Conservation (phyloP, 2,329 filamentous ascomycete species). For the Exophiala oligosperma region DNA sequence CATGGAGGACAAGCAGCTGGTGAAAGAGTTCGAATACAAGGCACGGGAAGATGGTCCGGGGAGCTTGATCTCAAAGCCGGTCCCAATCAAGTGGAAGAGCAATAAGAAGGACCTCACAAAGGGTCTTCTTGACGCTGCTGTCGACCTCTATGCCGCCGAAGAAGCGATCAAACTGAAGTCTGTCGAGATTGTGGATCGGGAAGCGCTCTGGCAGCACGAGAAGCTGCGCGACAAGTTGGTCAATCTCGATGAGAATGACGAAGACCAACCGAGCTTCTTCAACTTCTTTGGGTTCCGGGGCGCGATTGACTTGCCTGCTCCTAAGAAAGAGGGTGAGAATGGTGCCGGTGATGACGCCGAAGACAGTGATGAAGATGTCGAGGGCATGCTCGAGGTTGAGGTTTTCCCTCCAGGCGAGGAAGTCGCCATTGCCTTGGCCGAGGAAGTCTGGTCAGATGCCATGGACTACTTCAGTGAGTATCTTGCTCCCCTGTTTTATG, state of each 20-base stretch:
- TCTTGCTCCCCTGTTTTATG: background rate
- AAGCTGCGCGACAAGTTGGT: conserved; percentile 34
- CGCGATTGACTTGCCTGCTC: conserved; percentile 61
- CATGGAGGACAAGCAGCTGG: conserved; percentile 74
- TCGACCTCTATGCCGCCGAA: conserved; percentile 67
- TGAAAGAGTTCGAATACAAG: conserved; percentile 87
- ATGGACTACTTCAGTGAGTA: conserved; percentile 28
- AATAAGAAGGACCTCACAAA: conserved; percentile 79
- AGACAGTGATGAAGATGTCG: conserved; percentile 53
- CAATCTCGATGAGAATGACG: conserved; percentile 38
- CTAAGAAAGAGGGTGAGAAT: conserved; percentile 61
- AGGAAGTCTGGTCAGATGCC: conserved; percentile 63
- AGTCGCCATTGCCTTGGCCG: conserved; percentile 74
- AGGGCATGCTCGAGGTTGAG: conserved; percentile 69
- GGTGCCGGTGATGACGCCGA: conserved; percentile 48
- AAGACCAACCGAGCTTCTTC: conserved; percentile 70
- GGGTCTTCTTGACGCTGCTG: conserved; percentile 73
- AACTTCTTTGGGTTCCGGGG: conserved; percentile 82
- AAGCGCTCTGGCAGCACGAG: conserved; percentile 31
- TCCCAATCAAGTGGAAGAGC: conserved; percentile 83
- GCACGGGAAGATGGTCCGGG: conserved; percentile 59
- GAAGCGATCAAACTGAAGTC: conserved; percentile 35
- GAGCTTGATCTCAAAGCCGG: conserved; percentile 83
- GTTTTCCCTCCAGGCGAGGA: conserved; percentile 88
- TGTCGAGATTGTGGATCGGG: conserved; percentile 27